Evolutionary conservation across 495 filamentous ascomycete genomes (phyloP).

Genomic region (Immersiella caudata): DNA sequence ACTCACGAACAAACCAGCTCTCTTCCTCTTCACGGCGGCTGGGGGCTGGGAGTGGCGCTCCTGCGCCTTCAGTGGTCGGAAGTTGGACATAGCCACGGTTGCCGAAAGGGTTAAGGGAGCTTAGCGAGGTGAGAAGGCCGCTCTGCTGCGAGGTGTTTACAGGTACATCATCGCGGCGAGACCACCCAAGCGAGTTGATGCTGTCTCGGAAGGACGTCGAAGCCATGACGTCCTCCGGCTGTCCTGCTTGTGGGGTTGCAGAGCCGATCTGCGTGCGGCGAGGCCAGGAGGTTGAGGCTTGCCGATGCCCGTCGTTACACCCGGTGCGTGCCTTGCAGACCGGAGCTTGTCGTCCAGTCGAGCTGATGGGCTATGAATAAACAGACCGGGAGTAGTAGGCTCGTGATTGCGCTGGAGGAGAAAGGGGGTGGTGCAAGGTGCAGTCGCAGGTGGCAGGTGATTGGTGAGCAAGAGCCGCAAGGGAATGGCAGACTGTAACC

Average conservation of each 20-base stretch:
- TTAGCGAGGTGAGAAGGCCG: conserved; percentile 77
- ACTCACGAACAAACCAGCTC: conserved; percentile 95
- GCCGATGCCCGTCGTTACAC: neutral
- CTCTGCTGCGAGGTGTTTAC: conserved; percentile 73
- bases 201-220: conserved; percentile 88
- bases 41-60: conserved; percentile 84
- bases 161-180: conserved; percentile 79
- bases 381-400: conserved; percentile 23
- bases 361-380: conserved; percentile 12
- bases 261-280: neutral
- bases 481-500: conserved; percentile 12
- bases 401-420: conserved; percentile 22
- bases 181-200: conserved; percentile 94
- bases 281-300: neutral
- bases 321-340: neutral
- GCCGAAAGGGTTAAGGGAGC: conserved; percentile 87
- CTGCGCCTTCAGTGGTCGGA: conserved; percentile 80
- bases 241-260: neutral
- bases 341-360: neutral
- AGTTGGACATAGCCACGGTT: conserved; percentile 88
- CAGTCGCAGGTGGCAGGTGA: conserved; percentile 20
- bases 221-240: conserved; percentile 62
- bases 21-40: conserved; percentile 91
- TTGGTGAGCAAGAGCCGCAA: conserved; percentile 22
- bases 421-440: conserved; percentile 2